Conservation (phyloP, 2,329 filamentous ascomycete species). For the Hypomyces perniciosus region DNA sequence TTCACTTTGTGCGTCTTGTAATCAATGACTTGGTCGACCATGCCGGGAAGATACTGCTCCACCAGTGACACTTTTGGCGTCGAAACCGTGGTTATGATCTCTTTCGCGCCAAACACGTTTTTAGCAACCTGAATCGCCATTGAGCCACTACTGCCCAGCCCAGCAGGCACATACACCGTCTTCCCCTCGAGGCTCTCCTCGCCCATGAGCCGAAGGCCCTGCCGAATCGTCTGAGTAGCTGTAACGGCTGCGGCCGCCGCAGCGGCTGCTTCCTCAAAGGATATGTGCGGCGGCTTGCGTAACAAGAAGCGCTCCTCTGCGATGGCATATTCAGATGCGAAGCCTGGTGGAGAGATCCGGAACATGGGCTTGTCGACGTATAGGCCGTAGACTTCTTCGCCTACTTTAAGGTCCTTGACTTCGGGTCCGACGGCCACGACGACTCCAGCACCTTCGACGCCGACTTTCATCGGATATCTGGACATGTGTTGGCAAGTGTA, state of each 20-base stretch:
- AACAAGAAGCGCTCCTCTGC: conserved; percentile 29
- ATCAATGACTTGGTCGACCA: conserved; percentile 46
- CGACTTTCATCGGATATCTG: conserved; percentile 22
- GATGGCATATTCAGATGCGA: conserved; percentile 37
- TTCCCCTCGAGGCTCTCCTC: conserved; percentile 38
- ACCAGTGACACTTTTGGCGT: conserved; percentile 44
- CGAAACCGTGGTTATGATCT: conserved; percentile 47
- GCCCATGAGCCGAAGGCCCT: conserved; percentile 32
- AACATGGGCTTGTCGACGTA: conserved; percentile 34
- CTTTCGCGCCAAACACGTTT: conserved; percentile 40
- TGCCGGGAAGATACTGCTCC: conserved; percentile 33
- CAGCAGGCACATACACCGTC: conserved; percentile 46
- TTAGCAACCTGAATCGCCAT: conserved; percentile 44
- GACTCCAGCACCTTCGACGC: conserved; percentile 28
- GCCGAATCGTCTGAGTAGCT: conserved; percentile 37
- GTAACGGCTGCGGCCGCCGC: conserved; percentile 34
- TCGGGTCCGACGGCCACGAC: conserved; percentile 25
- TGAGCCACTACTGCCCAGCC: conserved; percentile 42
- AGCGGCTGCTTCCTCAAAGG: conserved; percentile 32
- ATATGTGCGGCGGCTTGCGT: conserved; percentile 25
- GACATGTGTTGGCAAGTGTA: not conserved
- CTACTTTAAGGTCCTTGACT: conserved; percentile 23
- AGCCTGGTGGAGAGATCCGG: conserved; percentile 22
- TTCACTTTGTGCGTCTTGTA: conserved; percentile 39
- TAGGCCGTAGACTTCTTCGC: conserved; percentile 35